phyloP scores from a whole-genome alignment of 139 green algal genomes.

The Asterochloris sp. region DNA sequence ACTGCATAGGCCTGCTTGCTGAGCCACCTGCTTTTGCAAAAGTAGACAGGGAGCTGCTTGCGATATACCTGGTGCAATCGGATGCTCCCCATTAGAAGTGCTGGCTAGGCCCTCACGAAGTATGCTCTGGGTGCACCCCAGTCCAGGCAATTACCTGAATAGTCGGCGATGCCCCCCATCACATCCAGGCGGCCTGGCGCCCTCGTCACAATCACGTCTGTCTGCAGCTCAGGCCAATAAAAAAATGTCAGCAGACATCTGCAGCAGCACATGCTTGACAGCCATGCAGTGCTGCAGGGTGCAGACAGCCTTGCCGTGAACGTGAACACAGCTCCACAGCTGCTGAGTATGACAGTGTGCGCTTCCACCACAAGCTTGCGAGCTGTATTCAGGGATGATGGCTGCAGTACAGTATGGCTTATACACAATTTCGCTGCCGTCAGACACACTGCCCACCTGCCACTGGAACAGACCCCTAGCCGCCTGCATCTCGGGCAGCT shows the following conservation, averaged over 20 bases:
- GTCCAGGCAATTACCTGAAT: conserved; percentile 37
- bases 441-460: conserved; percentile 20
- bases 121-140: too few relatives aligned
- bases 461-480: conserved; percentile 56
- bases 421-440: too few relatives aligned
- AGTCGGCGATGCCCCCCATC: conserved; percentile 97
- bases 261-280: neutral
- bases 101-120: too few relatives aligned
- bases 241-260: too few relatives aligned
- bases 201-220: conserved; percentile 59
- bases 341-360: neutral
- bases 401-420: too few relatives aligned
- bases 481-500: conserved; percentile 45
- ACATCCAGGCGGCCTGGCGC: conserved; percentile 94
- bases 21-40: too few relatives aligned
- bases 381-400: too few relatives aligned
- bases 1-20: too few relatives aligned
- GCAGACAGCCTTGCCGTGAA: neutral
- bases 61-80: too few relatives aligned
- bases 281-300: neutral
- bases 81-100: too few relatives aligned
- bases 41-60: too few relatives aligned
- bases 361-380: too few relatives aligned
- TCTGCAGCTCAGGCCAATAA: conserved; percentile 19
- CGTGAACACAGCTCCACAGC: neutral